Conservation (phyloP, 2,329 filamentous ascomycete species). For the Talaromyces atroroseus region DNA sequence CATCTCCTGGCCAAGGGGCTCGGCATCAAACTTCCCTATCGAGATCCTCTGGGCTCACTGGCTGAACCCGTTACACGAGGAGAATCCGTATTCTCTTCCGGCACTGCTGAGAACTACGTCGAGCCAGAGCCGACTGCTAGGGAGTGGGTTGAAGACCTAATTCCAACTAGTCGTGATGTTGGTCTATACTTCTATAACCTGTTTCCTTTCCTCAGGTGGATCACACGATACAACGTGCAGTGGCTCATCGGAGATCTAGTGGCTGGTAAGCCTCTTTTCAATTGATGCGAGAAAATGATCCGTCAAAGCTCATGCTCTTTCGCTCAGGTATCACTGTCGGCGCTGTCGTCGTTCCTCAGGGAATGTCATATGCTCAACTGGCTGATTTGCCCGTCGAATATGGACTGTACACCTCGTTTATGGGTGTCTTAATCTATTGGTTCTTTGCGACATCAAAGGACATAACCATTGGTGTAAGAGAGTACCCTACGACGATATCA, state of each 20-base stretch:
- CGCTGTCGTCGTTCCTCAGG: conserved; percentile 84
- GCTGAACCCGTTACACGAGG: conserved; percentile 64
- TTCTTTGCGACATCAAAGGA: conserved; percentile 98
- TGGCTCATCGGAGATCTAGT: conserved; percentile 88
- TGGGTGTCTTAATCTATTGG: conserved; percentile 94
- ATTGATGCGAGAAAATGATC: background rate
- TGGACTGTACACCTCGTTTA: conserved; percentile 91
- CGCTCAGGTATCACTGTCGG: conserved; percentile 61
- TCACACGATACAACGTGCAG: conserved; percentile 76
- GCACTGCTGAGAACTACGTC: conserved; percentile 70
- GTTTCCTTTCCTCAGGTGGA: conserved; percentile 90
- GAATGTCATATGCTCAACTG: conserved; percentile 89
- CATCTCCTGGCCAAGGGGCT: conserved; percentile 71
- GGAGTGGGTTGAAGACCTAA: conserved; percentile 64
- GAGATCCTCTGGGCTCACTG: conserved; percentile 49
- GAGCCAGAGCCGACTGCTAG: conserved; percentile 70
- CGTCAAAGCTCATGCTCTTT: background rate
- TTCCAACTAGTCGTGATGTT: conserved; percentile 55
- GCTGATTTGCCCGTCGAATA: conserved; percentile 76
- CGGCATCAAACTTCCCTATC: conserved; percentile 72
- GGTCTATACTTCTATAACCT: conserved; percentile 61
- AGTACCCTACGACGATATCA: conserved; percentile 22
- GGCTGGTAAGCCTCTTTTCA: conserved; percentile 56
- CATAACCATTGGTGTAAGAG: conserved; percentile 80
- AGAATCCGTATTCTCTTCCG: conserved; percentile 71